phyloP scores from a whole-genome alignment of 2,329 filamentous ascomycete genomes.

The Penicillium sp. region DNA sequence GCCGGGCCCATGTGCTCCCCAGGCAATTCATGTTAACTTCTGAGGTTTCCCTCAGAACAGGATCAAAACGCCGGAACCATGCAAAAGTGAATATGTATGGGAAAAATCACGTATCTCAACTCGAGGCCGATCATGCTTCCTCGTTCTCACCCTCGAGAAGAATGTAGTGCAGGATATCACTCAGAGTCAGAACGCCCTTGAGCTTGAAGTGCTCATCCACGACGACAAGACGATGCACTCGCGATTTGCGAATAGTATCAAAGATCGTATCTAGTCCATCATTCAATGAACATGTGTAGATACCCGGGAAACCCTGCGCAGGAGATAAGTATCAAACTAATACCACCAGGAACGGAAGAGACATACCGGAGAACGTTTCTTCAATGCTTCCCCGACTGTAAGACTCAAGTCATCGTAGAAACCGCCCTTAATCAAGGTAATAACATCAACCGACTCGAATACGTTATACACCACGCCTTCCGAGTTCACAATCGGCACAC shows the following conservation, averaged over 20 bases:
- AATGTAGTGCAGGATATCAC: conserved; percentile 94
- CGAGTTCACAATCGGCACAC: conserved; percentile 85
- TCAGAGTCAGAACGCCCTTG: conserved; percentile 86
- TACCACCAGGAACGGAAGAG: background rate
- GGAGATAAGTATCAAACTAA: background rate
- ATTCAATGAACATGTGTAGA: conserved; percentile 90
- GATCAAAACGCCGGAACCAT: conserved; percentile 33
- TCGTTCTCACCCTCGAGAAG: conserved; percentile 74
- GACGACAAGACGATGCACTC: conserved; percentile 88
- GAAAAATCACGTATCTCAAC: background rate
- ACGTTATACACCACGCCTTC: conserved; percentile 83
- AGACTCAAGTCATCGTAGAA: conserved; percentile 86
- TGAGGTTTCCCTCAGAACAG: conserved; percentile 5
- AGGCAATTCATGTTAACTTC: background rate
- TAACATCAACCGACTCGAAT: conserved; percentile 96
- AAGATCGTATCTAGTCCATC: conserved; percentile 95
- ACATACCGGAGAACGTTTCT: conserved; percentile 72
- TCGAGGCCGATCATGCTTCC: conserved; percentile 32
- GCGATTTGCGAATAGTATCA: conserved; percentile 90
- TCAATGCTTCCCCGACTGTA: conserved; percentile 82
- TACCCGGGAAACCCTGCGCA: conserved; percentile 78
- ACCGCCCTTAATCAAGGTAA: conserved; percentile 89
- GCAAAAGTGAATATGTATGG: conserved; percentile 29
- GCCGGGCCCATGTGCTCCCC: conserved; percentile 3
- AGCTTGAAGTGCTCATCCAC: conserved; percentile 86